Evolutionary conservation across 805 yeast genomes (phyloP), one percentile per base, ranked within the genome.

Genomic region (Candida parachauliodes): DNA sequence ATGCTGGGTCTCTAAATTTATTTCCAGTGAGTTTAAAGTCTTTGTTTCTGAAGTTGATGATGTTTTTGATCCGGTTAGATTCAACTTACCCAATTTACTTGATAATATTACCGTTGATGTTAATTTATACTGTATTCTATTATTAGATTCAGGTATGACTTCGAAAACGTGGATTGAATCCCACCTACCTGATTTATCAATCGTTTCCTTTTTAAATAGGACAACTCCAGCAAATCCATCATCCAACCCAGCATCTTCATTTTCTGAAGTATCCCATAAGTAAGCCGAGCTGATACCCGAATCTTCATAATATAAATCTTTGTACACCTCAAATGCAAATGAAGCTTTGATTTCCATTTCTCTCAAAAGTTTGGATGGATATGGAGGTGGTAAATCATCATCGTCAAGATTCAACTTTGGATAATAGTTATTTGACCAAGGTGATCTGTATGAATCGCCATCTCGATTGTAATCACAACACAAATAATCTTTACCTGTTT

Each of bases 391-490:
- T 26, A 69, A 70, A 16, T 67, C 72, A 34, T 73, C 83, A 36
- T 73, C 81, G 5, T 68, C 57, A 2, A 31, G 34, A 12, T 31
- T 42, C 2, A 53, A 32, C 1, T 52, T 41, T 0, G 85, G 83
- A 45, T 70, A 75, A 61, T 85, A 91, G 43, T 71, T 70, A 55
- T 88, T 88, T 15, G 87, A 74, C 88, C 91, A 88, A 5, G 98
- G 98, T 0, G 95, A 85, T 49, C 98, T 74, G 62, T 75, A 85
- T 15, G 89, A 81, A 60, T 91, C 98, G 6, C 95, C 89, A 55
- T 91, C 98, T 49, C 98, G 74, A 61, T 91, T 91, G 59, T 91
- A 91, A 59, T 91, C 98, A 62, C 98, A 91, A 36, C 89, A 77
- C 40, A 91, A 71, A 56, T 72, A 91, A 41, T 74, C 75, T 60